A percentile compares a stretch with the other conserved stretches of the same genome.
These are phyloP conservation scores for Mimosa bimucronata DNA, from an alignment of 306 rosid genomes.

Conservation along the genomic window DNA sequence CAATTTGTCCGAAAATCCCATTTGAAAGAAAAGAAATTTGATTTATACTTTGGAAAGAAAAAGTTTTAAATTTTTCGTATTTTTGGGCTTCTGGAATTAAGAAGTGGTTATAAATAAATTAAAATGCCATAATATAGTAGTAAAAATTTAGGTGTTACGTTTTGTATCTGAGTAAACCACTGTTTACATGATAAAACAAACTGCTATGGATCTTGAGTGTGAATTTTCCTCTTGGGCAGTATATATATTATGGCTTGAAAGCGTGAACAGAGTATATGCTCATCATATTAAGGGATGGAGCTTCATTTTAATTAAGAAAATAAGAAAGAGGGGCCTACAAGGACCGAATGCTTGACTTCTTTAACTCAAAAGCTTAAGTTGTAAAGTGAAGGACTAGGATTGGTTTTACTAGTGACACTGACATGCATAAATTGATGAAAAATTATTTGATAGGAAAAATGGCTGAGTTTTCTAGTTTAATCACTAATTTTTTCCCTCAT, in stretches of 20 bases:
- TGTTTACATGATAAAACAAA: slow-evolving; percentile 1
- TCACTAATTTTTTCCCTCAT: not conserved
- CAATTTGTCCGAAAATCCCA: no score
- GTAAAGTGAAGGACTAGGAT: not conserved
- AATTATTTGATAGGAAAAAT: not conserved
- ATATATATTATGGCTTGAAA: not conserved
- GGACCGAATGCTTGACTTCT: not conserved
- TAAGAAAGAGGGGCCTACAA: not conserved
- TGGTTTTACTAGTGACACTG: not conserved
- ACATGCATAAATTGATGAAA: slow-evolving; percentile 20
- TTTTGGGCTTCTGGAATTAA: no score
- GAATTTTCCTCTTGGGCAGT: not conserved
- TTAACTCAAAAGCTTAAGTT: not conserved
- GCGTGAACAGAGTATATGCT: not conserved
- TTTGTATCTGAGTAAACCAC: not conserved
- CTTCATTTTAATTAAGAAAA: not conserved
- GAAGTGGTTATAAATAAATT: no score
- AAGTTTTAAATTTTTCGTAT: no score
- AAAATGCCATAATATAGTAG: no score
- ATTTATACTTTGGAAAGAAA: no score
- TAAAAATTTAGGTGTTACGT: no score
- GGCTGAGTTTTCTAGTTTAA: slow-evolving; percentile 28
- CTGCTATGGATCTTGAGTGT: slow-evolving; percentile 3
- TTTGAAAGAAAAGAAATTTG: no score
- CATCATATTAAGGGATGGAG: not conserved